Conservation (phyloP, 2,329 filamentous ascomycete species). For the Fusarium praegraminearum region DNA sequence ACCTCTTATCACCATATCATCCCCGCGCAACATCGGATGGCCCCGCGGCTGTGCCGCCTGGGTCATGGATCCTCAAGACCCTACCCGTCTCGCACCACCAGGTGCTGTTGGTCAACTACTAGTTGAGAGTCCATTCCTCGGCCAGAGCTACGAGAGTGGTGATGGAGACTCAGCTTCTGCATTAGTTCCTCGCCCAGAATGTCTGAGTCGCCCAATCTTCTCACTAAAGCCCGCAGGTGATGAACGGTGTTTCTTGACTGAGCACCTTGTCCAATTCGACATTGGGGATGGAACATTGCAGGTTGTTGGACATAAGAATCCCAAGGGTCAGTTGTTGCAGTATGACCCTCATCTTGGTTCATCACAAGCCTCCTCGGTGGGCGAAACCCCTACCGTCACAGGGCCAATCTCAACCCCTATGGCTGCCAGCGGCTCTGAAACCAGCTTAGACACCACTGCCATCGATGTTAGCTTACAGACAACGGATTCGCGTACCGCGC, state of each 20-base stretch:
- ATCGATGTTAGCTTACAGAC: neutral
- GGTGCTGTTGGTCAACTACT: constrained; percentile 23
- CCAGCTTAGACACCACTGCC: neutral
- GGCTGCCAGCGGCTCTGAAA: neutral
- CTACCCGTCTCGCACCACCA: constrained; percentile 16
- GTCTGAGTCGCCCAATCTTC: neutral
- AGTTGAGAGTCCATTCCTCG: constrained; percentile 11
- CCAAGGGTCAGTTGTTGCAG: neutral
- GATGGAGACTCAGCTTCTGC: neutral
- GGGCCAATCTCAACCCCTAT: neutral
- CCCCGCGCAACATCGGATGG: constrained; percentile 18
- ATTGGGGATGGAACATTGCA: neutral
- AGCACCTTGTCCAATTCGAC: neutral
- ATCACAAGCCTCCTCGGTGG: neutral
- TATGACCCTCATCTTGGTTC: neutral
- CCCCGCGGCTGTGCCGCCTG: constrained; percentile 25
- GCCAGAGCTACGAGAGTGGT: neutral
- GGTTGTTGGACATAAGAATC: neutral
- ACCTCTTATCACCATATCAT: constrained; percentile 1
- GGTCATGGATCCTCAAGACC: constrained; percentile 24
- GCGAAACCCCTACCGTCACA: neutral
- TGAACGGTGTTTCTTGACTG: neutral
- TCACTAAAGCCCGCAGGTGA: neutral
- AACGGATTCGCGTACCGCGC: neutral
- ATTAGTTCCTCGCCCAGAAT: neutral